Evolutionary conservation across 768 basidiomycete genomes (phyloP).

Genomic region (Rhodotorula graminis): DNA sequence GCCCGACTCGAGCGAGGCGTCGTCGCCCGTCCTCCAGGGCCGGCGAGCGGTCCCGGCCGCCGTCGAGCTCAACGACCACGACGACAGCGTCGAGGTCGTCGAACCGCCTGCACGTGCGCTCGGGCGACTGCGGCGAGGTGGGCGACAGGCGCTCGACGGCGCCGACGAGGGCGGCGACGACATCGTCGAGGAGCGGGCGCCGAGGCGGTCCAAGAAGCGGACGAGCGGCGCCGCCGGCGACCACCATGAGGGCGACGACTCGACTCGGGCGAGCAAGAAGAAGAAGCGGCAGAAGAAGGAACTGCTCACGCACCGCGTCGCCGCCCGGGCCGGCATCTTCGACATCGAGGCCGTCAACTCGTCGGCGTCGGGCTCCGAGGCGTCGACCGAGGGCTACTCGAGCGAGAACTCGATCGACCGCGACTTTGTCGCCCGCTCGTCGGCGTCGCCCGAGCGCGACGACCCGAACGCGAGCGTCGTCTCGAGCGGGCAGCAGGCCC

Average conservation of each 20-base stretch:
- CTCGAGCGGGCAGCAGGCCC: not conserved
- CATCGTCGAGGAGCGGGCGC: not conserved
- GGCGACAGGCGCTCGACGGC: not conserved
- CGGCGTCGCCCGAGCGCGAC: slow-evolving; percentile 1
- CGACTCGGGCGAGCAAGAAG: not conserved
- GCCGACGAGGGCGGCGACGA: not conserved
- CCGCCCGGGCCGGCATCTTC: slow-evolving; percentile 25
- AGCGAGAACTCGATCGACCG: slow-evolving; percentile 35
- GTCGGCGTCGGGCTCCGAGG: slow-evolving; percentile 16
- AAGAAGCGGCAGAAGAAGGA: slow-evolving; percentile 17
- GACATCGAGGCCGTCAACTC: slow-evolving; percentile 37
- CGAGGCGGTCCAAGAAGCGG: too few species aligned
- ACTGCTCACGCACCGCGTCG: slow-evolving; percentile 30
- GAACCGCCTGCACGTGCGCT: not conserved
- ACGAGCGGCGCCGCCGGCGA: not conserved
- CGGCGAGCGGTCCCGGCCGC: not conserved
- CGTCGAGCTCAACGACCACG: not conserved
- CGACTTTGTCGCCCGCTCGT: slow-evolving; percentile 22
- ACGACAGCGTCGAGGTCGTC: not conserved
- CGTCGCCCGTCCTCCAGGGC: not conserved
- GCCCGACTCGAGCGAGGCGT: slow-evolving; percentile 22
- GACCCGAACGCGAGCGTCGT: not conserved
- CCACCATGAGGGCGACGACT: not conserved
- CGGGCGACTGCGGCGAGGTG: slow-evolving; percentile 1
- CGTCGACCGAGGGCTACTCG: slow-evolving; percentile 32